A percentile compares a stretch with the other conserved stretches of the same genome.
Conservation (phyloP, 768 basidiomycete species). For the Naganishia friedmannii region DNA sequence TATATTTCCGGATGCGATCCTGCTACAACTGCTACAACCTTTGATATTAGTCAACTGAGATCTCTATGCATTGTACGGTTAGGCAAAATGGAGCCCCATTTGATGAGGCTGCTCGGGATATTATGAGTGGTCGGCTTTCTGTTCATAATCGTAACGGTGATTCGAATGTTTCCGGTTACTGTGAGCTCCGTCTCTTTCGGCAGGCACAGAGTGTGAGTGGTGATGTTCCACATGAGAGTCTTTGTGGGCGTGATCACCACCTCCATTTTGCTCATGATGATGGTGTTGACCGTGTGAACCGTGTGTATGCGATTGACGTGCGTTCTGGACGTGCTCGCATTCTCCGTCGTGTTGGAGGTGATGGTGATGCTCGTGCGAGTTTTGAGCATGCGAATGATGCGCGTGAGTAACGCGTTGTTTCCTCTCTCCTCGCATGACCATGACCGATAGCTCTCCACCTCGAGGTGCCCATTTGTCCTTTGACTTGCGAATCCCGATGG, state of each 20-base stretch:
- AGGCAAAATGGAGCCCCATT: not conserved
- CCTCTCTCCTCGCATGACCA: conserved; percentile 30
- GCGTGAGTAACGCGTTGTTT: not conserved
- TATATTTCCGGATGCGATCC: not conserved
- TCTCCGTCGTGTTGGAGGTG: not conserved
- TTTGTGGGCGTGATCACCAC: not conserved
- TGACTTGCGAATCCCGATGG: conserved; percentile 30
- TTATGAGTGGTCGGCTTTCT: not conserved
- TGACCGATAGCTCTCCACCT: conserved; percentile 25
- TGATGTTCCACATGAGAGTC: not conserved
- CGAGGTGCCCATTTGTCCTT: conserved; percentile 23
- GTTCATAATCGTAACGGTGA: not conserved
- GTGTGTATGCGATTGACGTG: conserved; percentile 2
- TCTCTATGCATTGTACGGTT: not conserved
- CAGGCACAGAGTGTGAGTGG: not conserved
- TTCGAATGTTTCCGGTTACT: not conserved
- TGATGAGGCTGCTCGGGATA: not conserved
- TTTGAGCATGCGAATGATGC: conserved; percentile 12
- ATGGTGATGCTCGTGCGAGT: conserved; percentile 23
- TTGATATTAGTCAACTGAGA: not conserved
- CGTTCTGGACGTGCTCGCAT: not conserved
- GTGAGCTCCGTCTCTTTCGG: not conserved
- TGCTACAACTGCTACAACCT: conserved; percentile 1
- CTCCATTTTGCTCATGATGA: not conserved
- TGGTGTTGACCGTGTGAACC: conserved; percentile 23